Evolutionary conservation across 2,329 filamentous ascomycete species (phyloP).

Genomic region (Fusarium drepaniforme): DNA sequence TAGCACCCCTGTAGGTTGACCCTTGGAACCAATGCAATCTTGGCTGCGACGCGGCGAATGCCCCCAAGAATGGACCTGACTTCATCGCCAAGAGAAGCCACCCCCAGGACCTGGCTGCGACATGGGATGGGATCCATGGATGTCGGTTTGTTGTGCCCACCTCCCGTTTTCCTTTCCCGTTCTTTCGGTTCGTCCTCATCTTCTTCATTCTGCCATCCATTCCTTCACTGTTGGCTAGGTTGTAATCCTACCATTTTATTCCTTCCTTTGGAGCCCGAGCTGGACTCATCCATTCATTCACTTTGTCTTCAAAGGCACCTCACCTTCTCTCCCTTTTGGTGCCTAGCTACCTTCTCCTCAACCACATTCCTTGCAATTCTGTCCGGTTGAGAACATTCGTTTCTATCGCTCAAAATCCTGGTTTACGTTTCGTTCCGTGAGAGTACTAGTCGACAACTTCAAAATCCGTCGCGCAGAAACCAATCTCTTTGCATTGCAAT

Average conservation of each 20-base stretch:
- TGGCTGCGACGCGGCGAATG: conserved; percentile 38
- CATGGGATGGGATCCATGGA: conserved; percentile 1
- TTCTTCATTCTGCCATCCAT: conserved; percentile 37
- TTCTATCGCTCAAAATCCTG: conserved; percentile 18
- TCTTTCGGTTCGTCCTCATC: conserved; percentile 13
- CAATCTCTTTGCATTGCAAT: conserved; percentile 17
- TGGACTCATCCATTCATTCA: conserved; percentile 32
- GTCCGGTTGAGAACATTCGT: conserved; percentile 38
- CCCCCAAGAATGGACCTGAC: conserved; percentile 16
- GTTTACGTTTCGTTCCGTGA: conserved; percentile 7
- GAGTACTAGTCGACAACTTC: not conserved
- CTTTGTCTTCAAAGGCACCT: conserved; percentile 16
- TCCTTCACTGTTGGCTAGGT: conserved; percentile 31
- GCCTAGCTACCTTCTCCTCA: conserved; percentile 18
- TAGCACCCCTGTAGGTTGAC: conserved; percentile 40
- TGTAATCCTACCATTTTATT: conserved; percentile 13
- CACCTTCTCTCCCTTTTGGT: conserved; percentile 26
- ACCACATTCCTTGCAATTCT: conserved; percentile 37
- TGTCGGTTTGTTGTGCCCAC: conserved; percentile 23
- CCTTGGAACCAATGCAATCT: conserved; percentile 47
- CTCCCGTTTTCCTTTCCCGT: conserved; percentile 17
- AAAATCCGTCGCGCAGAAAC: not conserved
- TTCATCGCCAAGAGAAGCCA: conserved; percentile 30
- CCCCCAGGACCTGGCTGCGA: conserved; percentile 17
- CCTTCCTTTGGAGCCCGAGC: conserved; percentile 37